Conservation (phyloP, 164 flowering plant species). For the Magnolia kwangsiensis region DNA sequence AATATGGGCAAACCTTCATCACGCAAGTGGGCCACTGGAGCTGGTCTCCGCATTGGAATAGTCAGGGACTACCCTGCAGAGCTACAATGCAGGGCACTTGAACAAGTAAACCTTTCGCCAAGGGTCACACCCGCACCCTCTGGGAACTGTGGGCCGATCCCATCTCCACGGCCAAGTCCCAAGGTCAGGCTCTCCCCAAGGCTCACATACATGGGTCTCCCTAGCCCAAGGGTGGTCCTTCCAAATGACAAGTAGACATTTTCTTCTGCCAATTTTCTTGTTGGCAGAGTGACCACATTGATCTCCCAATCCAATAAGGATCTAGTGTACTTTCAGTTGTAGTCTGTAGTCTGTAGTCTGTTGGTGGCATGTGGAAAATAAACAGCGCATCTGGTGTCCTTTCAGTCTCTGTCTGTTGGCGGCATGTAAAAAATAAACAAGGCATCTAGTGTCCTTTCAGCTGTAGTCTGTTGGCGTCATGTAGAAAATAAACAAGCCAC, state of each 20-base stretch:
- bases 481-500: background rate
- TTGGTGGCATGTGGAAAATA: background rate
- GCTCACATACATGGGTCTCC: slow-evolving; percentile 74
- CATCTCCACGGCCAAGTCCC: slow-evolving; percentile 78
- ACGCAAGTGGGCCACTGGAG: slow-evolving; percentile 76
- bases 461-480: background rate
- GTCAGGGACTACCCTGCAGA: slow-evolving; percentile 78
- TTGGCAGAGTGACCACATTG: background rate
- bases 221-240: slow-evolving; percentile 49
- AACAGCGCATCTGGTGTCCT: background rate
- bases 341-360: background rate
- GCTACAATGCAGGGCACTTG: slow-evolving; percentile 66
- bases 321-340: background rate
- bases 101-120: slow-evolving; percentile 74
- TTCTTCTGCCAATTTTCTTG: background rate
- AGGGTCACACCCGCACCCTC: slow-evolving; percentile 26
- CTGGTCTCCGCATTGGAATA: slow-evolving; percentile 80
- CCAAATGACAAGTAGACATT: slow-evolving; percentile 3
- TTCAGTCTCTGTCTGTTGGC: background rate
- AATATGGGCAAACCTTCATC: slow-evolving; percentile 46
- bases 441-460: background rate
- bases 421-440: background rate
- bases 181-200: slow-evolving; percentile 71
- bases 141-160: slow-evolving; percentile 46
- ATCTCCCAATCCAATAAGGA: background rate